Percentiles rank a stretch among this genome's conserved stretches.
Evolutionary conservation across 148 eudicot species (phyloP).

Genomic region (Rhododendron ferrugineum): DNA sequence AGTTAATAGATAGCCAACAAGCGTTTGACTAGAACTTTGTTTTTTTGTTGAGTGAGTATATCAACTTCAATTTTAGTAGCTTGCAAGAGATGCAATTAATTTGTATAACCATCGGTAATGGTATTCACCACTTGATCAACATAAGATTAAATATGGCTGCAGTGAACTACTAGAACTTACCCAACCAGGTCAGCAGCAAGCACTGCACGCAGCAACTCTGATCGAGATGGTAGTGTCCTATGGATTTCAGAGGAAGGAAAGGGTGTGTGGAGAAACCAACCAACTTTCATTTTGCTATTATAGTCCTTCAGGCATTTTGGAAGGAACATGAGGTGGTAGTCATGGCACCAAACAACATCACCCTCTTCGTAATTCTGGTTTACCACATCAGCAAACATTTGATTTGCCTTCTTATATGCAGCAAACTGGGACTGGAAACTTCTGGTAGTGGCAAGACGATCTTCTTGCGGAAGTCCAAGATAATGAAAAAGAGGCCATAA

Average conservation of each 20-base stretch:
- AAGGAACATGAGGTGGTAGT: conserved; percentile 93
- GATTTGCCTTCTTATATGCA: conserved; percentile 82
- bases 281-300: conserved; percentile 79
- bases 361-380: conserved; percentile 74
- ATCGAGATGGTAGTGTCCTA: conserved; percentile 82
- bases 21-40: background rate
- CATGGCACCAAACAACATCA: conserved; percentile 96
- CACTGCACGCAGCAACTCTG: conserved; percentile 70
- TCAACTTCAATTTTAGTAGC: background rate
- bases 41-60: background rate
- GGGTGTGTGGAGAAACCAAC: conserved; percentile 96
- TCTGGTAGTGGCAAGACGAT: conserved; percentile 84
- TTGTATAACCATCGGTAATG: background rate
- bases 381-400: conserved; percentile 93
- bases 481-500: conserved; percentile 95
- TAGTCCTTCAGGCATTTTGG: conserved; percentile 70
- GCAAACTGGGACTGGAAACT: conserved; percentile 92
- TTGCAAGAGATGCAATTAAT: conserved; percentile 1
- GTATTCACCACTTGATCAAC: background rate
- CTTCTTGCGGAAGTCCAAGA: conserved; percentile 95
- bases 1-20: background rate
- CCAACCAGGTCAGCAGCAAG: conserved; percentile 90
- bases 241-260: conserved; percentile 96
- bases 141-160: background rate
- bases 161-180: conserved; percentile 31